Base-by-base conservation (phyloP, 164 flowering plant species). In the Paratinospora sagittata region DNA sequence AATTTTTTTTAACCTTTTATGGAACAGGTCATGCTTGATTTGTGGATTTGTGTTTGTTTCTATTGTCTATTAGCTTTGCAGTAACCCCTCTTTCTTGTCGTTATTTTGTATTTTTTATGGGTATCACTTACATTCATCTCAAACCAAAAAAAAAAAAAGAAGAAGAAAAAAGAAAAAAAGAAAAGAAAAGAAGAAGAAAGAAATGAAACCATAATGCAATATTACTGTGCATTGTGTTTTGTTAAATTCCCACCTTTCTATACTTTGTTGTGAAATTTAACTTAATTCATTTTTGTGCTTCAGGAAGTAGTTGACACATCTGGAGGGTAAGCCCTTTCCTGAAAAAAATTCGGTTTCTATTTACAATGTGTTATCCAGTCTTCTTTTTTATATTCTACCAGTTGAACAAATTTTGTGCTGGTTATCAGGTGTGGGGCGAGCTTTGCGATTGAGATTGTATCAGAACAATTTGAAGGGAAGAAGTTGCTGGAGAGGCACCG, bases 221-320 rank as follows among this genome's bases (percentile, higher is more conserved):
- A 10, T 17, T 49, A 13, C 19, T 49, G 17, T 49, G n/a, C 4
- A 17, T 17, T n/a, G n/a, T 12, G 57, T 49, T 49, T 49, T 12
- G 19, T 49, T 49, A 3, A 52, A 52, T 16, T 14, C 19, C 16
- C 58, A 16, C 21, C 58, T 16, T 52, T 52, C 21, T 52, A 19
- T 52, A 52, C 58, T 52, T 16, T 5, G n/a, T 19, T 16, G 5
- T 52, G 58, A 14, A 26, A 5, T 30, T 65, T 65, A 37, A 65
- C 47, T 65, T 30, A n/a, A 62, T 63, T 19, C 36, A 27, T 67
- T 77, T 74, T 17, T 73, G 60, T 74, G 45, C 3, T 57, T 19
- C 97, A 92, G 98, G 97, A 86, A 78, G 92, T 92, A 47, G 73
- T 83, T 11, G 98, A 94, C 76, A 89, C 93, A 23, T 94, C 97